A percentile compares a stretch with the other conserved stretches of the same genome.
phyloP scores from a whole-genome alignment of 306 rosid genomes.

The Ochetophila trinervis region DNA sequence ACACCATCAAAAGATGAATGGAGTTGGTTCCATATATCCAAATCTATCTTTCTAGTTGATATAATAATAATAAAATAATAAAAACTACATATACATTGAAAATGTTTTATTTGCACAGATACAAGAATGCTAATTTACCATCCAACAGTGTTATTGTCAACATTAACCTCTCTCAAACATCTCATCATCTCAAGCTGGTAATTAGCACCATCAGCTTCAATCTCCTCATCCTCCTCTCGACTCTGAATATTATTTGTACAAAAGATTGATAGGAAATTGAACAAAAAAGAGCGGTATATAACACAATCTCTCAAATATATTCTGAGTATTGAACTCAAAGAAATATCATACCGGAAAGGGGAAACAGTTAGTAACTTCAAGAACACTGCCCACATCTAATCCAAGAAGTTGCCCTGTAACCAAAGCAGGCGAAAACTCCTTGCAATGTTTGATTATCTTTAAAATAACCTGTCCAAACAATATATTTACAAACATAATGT shows the following conservation, averaged over 20 bases:
- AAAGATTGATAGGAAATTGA: no score
- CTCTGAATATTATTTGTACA: slow-evolving; percentile 32
- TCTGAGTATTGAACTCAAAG: not conserved
- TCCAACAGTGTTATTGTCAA: slow-evolving; percentile 96
- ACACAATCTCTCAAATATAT: not conserved
- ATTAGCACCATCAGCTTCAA: slow-evolving; percentile 97
- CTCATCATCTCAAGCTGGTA: slow-evolving; percentile 99
- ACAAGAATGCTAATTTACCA: slow-evolving; percentile 46
- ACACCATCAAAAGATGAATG: no score
- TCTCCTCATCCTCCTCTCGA: slow-evolving; percentile 94
- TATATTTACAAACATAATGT: not conserved
- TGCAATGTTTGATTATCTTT: slow-evolving; percentile 97
- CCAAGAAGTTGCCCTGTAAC: slow-evolving; percentile 99
- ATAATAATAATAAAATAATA: no score
- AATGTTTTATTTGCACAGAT: no score
- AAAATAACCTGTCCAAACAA: slow-evolving; percentile 56
- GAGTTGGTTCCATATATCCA: no score
- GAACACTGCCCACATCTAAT: slow-evolving; percentile 94
- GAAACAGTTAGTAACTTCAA: slow-evolving; percentile 96
- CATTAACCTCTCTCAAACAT: slow-evolving; percentile 97
- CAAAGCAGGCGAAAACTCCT: slow-evolving; percentile 86
- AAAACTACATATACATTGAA: no score
- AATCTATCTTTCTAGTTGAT: no score
- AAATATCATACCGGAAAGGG: slow-evolving; percentile 75
- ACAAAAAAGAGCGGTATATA: not conserved